Evolutionary conservation across 768 basidiomycete genomes (phyloP).

Genomic region (Mycena epipterygia): DNA sequence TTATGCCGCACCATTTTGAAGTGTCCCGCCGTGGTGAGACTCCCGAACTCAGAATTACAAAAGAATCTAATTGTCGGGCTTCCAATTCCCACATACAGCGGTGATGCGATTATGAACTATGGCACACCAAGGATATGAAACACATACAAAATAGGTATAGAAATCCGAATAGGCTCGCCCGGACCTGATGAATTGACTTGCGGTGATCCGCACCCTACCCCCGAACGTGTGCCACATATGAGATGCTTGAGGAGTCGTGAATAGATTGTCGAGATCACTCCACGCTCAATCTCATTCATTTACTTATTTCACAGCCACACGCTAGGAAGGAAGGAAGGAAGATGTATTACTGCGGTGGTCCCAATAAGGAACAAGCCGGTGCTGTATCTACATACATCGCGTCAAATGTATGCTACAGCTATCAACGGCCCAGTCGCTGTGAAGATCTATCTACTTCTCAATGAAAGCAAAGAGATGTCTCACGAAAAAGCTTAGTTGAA

Average conservation of each 20-base stretch:
- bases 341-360: no score
- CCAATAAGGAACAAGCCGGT: no score
- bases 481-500: no score
- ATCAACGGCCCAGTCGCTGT: no score
- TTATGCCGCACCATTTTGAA: neutral
- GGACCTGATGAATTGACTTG: neutral
- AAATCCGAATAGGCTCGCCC: neutral
- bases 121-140: neutral
- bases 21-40: neutral
- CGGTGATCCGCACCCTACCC: constrained; percentile 1
- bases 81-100: neutral
- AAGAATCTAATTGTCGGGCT: neutral
- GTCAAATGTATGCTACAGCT: no score
- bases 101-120: neutral
- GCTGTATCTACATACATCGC: no score
- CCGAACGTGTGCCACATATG: constrained; percentile 43
- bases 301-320: constrained; percentile 9
- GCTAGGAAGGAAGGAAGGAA: no score
- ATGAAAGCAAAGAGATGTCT: no score
- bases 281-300: neutral
- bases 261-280: neutral
- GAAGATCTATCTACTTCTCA: no score
- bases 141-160: neutral
- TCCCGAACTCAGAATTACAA: no score
- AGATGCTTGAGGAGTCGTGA: neutral